A percentile compares a stretch with the other conserved stretches of the same genome.
Evolutionary conservation across 192 early-diverging fungal species (phyloP).

Genomic region (Coemansia sp.): DNA sequence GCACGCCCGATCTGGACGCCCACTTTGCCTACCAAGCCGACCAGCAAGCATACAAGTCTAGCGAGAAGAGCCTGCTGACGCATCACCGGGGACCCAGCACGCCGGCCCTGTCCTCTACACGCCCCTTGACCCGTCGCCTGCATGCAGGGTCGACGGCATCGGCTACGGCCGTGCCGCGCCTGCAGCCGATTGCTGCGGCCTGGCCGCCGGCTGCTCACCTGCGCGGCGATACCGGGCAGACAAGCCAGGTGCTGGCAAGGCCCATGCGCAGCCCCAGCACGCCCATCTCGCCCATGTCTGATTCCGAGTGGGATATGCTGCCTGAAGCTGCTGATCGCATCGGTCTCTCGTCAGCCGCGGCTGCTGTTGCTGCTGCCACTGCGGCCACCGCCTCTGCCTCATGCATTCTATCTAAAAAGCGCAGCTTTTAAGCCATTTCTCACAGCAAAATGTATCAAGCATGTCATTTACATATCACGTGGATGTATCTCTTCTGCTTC

Average conservation of each 20-base stretch:
- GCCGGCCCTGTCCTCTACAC: neutral
- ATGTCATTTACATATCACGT: too few species aligned
- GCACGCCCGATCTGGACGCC: constrained; percentile 5
- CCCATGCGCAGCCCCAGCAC: constrained; percentile 1
- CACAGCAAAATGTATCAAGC: too few species aligned
- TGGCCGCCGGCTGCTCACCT: neutral
- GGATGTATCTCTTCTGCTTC: too few species aligned
- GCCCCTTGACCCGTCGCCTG: neutral
- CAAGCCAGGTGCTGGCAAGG: neutral
- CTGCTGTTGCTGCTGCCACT: neutral
- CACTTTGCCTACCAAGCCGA: neutral
- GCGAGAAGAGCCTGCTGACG: neutral
- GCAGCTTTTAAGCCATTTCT: neutral
- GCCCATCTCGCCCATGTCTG: constrained; percentile 3
- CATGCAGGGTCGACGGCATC: constrained; percentile 2
- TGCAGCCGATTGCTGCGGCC: constrained; percentile 18
- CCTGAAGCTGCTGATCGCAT: constrained; percentile 1
- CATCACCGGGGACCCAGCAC: neutral
- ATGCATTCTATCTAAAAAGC: neutral
- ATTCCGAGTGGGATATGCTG: constrained; percentile 15
- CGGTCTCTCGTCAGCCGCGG: neutral
- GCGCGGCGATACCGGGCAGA: too few species aligned
- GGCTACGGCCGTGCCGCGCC: constrained; percentile 9
- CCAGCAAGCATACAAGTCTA: neutral
- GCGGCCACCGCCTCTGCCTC: neutral